Evolutionary conservation across 1,284 basidiomycete genomes (phyloP).

Genomic region (Boletus chippewaensis): DNA sequence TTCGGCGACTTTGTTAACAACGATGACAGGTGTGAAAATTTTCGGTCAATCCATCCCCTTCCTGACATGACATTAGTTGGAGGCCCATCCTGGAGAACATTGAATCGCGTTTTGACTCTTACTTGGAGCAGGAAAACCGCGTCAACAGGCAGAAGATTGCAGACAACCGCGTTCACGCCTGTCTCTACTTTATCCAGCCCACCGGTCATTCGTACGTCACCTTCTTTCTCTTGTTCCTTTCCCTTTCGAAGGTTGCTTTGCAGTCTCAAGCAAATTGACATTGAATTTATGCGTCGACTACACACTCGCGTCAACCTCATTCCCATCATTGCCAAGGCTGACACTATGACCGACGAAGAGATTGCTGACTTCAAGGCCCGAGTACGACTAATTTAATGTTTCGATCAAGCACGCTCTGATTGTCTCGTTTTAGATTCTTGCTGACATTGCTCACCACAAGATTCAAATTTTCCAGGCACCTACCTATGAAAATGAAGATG

Average conservation of each 20-base stretch:
- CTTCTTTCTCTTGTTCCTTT: neutral
- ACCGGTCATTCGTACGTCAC: conserved; percentile 88
- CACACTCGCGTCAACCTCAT: conserved; percentile 97
- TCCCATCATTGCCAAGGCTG: conserved; percentile 93
- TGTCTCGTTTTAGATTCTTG: conserved; percentile 59
- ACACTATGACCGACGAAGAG: conserved; percentile 95
- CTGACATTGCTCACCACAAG: conserved; percentile 87
- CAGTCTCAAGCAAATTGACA: conserved; percentile 92
- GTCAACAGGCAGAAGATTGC: conserved; percentile 85
- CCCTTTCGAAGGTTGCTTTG: conserved; percentile 6
- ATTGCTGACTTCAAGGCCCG: conserved; percentile 86
- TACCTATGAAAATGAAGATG: conserved; percentile 93
- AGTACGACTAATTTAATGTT: conserved; percentile 39
- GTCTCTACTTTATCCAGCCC: conserved; percentile 96
- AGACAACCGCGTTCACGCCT: conserved; percentile 88
- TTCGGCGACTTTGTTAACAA: conserved; percentile 99
- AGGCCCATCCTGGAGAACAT: conserved; percentile 97
- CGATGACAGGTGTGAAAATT: conserved; percentile 71
- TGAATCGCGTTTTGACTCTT: conserved; percentile 92
- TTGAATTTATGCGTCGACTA: conserved; percentile 94
- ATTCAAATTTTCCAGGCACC: conserved; percentile 97
- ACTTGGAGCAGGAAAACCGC: conserved; percentile 95
- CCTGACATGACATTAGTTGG: conserved; percentile 56
- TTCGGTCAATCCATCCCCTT: neutral
- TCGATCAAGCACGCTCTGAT: neutral